These are phyloP conservation scores for Rhazya stricta DNA, from an alignment of 257 asterid species.

Conservation along the genomic window DNA sequence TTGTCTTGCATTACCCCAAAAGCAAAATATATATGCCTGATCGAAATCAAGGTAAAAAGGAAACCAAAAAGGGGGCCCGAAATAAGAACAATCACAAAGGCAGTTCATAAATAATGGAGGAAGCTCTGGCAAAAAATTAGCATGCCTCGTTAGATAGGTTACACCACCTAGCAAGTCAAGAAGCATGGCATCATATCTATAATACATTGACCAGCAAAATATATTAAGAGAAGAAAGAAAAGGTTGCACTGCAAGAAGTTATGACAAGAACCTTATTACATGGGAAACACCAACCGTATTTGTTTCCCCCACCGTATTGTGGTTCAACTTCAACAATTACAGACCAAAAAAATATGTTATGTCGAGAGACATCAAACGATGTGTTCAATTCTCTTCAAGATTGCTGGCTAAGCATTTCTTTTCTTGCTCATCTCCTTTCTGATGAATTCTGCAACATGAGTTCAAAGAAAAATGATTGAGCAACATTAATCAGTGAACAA, in stretches of 20 bases:
- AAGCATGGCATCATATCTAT: not conserved
- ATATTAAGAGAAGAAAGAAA: not conserved
- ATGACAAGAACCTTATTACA: not conserved
- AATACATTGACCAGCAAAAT: not conserved
- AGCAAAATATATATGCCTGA: not conserved
- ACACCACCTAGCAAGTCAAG: not conserved
- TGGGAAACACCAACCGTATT: not conserved
- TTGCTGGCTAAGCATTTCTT: not conserved
- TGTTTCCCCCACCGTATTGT: not conserved
- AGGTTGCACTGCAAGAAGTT: not conserved
- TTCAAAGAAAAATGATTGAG: not conserved
- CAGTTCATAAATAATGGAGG: not conserved
- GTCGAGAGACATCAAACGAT: not conserved
- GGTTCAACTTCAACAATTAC: not conserved
- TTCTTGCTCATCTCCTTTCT: not conserved
- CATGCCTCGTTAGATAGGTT: not conserved
- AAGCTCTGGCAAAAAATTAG: not conserved
- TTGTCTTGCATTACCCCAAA: no score
- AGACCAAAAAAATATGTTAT: not conserved
- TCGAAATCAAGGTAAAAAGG: not conserved
- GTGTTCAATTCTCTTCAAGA: not conserved
- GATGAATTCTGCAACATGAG: slow-evolving; percentile 5
- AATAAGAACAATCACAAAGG: not conserved
- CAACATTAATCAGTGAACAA: not conserved
- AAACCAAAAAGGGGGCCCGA: not conserved